Base-by-base conservation (phyloP, 1,139 yeast species). In the Diutina mesorugosa region DNA sequence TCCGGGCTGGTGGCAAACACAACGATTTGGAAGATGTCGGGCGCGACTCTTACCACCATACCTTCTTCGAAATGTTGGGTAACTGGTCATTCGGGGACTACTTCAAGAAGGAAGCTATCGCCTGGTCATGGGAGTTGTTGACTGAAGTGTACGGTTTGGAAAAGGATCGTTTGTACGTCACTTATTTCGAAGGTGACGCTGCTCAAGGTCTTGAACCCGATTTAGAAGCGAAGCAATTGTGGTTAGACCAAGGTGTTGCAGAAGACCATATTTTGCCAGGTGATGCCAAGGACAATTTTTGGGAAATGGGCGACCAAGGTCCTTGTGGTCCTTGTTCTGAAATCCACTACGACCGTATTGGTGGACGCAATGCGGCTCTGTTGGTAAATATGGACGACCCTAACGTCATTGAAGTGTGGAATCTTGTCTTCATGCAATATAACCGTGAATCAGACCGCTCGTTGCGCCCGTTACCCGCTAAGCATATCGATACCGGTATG, bases 301-400 rank as follows among this genome's bases (percentile, higher is more conserved):
- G 99, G 99, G 99, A 95, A 77, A 93, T 93, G 99, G 99, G 99
- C 64, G 99, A 95, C 68, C 98, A 91, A 75, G 99, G 99, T 62
- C 99, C 99, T 54, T 93, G 99, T 77, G 99, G 99, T 61, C 99
- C 99, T 56, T 95, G 99, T 75, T 88, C 96, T 21, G 99, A 93
- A 72, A 81, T 93, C 64, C 99, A 93, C 72, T 93, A 90, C 71
- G 99, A 93, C 71, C 84, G 99, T 73, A 90, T 93, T 62, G 99
- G 99, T 60, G 97, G 97, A 58, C 84, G 99, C 76, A 91, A 93
- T 67, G 99, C 98, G 59, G 79, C 97, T 45, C 69, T 73, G 63
- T 78, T 93, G 63, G 99, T 93, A 64, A 93, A 93, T 70, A 83
- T 83, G 84, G 99, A 93, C 72, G 99, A 93, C 70, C 99, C 99